Conservation (phyloP, 495 filamentous ascomycete species). For the Aspergillus leporis region DNA sequence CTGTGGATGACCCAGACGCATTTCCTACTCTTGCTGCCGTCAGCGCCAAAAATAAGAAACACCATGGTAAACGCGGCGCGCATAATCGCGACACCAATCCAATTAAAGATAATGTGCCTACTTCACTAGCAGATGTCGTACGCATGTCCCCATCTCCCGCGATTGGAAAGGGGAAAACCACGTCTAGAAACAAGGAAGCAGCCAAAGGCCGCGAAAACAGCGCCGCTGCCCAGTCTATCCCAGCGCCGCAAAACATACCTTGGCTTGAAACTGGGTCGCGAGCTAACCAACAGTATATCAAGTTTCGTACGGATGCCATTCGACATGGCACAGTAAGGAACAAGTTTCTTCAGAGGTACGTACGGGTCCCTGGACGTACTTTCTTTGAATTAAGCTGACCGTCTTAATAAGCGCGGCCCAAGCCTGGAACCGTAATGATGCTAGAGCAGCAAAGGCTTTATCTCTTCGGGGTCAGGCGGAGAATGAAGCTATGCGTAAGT, state of each 20-base stretch:
- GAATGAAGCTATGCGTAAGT: conserved; percentile 96
- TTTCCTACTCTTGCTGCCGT: conserved; percentile 91
- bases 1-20: conserved; percentile 91
- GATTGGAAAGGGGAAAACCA: conserved; percentile 49
- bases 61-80: conserved; percentile 84
- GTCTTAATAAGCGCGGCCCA: conserved; percentile 74
- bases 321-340: conserved; percentile 94
- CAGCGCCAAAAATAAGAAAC: conserved; percentile 79
- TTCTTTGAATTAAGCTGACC: conserved; percentile 24
- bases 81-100: conserved; percentile 55
- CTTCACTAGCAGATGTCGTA: conserved; percentile 91
- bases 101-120: conserved; percentile 67
- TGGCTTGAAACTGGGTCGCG: conserved; percentile 95
- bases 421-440: conserved; percentile 99
- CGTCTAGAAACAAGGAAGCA: conserved; percentile 45
- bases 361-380: conserved; percentile 15
- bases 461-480: conserved; percentile 93
- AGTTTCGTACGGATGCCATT: conserved; percentile 90
- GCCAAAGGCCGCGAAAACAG: conserved; percentile 71
- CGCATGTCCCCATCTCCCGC: conserved; percentile 85
- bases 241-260: conserved; percentile 85
- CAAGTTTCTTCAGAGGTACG: conserved; percentile 96
- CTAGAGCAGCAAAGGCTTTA: conserved; percentile 91
- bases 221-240: conserved; percentile 77
- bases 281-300: conserved; percentile 91